Evolutionary conservation across 108 stramenopile species (phyloP), one percentile per base, ranked within the genome.

Genomic region (Schizochytrium sp.): DNA sequence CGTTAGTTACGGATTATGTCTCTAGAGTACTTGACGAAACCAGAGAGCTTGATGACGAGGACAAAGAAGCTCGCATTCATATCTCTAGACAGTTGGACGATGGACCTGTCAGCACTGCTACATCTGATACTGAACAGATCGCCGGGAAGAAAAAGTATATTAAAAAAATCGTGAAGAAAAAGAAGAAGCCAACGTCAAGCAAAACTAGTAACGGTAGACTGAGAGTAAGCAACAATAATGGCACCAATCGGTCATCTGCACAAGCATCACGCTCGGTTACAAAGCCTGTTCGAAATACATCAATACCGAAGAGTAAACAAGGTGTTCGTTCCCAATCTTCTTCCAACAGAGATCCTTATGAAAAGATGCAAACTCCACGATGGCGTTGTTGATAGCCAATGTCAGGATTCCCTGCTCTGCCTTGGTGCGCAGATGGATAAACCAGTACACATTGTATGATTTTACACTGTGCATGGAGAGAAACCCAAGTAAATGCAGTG

Each of bases 11-110:
- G 42, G 64, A 69, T 44, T 69, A 69, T 15, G 28, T 69, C 10
- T 69, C 64, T 7, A 38, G 64, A 38, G 44, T 69, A 38, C 64
- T 69, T 13, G 64, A 69, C 64, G 42, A 69, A 69, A 69, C 64
- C 7, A 38, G 64, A 28, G 64, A 69, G 42, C 64, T 69, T 44
- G 64, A 69, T 44, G 28, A 69, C 28, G 64, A 69, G 3, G 17
- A 58, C 57, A 58, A 58, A 60, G 59, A 60, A 60, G 28, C 59
- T n/a, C 17, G 59, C 59, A 60, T 60, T n/a, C 19, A 60, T n/a
- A 60, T 60, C 59, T 1, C 59, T 28, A 28, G 28, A 28, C 28
- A 28, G 28, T 28, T 28, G 28, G 28, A 28, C 28, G 28, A 28
- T 28, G 28, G 28, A 28, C 28, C 28, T 28, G 28, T 28, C 59